Base-by-base conservation (phyloP, 352 stramenopile species). In the Pythium diclinum region DNA sequence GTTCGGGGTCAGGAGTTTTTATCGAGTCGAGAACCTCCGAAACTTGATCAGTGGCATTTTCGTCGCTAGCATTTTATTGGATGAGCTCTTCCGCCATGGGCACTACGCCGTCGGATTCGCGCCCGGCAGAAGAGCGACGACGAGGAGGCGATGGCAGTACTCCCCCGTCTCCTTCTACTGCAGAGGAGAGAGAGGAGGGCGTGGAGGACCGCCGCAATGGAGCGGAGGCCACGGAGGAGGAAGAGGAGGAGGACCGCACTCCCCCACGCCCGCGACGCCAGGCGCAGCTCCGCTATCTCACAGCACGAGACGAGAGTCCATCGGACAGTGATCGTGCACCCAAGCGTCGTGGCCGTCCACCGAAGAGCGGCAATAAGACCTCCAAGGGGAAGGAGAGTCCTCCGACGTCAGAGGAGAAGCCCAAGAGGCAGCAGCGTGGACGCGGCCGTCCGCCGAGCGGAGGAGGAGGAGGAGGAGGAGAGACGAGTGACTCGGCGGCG, bases 181-280 rank as follows among this genome's bases (percentile, higher is more conserved):
- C 16, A 25, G 21, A 40, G 46, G 10, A 14, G 23, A 19, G 13
- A 34, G 53, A 32, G 52, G 73, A 77, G 17, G 42, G 28, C 16
- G 28, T 8, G 6, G 40, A 17, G 23, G 52, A 58, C 13, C 28
- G 6, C 10, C n/a, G 47, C 10, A 34, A 59, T 21, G 19, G 33
- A 9, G 38, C 36, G 36, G 38, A 61, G 21, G n/a, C 11, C n/a
- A 32, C 40, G n/a, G 40, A 61, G 25, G 56, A 61, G 33, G 56
- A 61, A 7, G 76, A 83, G n/a, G 77, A 83, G 54, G 79, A 75
- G 28, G 48, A 58, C 9, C 49, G 16, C 21, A 33, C 38, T 11
- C 52, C 52, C 7, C 30, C 61, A 6, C 38, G 52, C 2, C 51
- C 61, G 11, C 38, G 51, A 25, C 61, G 61, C 2, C 38, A 44